A percentile compares a stretch with the other conserved stretches of the same genome.
These are phyloP conservation scores for Eucalyptus cloeziana DNA, from an alignment of 345 rosid genomes.

Conservation along the genomic window DNA sequence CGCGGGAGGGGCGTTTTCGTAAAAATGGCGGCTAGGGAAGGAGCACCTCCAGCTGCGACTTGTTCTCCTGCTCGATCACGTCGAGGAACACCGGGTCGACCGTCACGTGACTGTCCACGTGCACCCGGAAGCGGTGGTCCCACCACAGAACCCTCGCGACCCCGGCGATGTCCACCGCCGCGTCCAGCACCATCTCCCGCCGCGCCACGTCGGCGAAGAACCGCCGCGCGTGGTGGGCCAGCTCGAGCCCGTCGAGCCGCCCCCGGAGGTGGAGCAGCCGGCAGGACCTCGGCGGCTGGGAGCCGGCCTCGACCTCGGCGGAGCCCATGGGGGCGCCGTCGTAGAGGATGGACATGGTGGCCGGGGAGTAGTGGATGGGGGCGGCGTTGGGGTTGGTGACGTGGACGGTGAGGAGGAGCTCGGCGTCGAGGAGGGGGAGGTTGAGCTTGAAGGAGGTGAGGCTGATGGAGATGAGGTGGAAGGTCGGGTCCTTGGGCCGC, in stretches of 20 bases:
- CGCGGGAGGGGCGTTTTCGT: not conserved
- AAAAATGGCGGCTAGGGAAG: not conserved
- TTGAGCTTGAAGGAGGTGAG: constrained; percentile 73
- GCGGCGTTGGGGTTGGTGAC: constrained; percentile 72
- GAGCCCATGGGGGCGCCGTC: constrained; percentile 72
- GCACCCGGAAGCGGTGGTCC: constrained; percentile 70
- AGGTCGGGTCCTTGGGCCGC: constrained; percentile 84
- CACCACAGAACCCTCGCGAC: constrained; percentile 74
- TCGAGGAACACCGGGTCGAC: constrained; percentile 84
- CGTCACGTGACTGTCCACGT: constrained; percentile 70
- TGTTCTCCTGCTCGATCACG: constrained; percentile 68
- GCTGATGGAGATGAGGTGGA: constrained; percentile 64
- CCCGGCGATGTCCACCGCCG: constrained; percentile 57
- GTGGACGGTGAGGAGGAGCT: constrained; percentile 65
- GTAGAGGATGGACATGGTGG: constrained; percentile 82
- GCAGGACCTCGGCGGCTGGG: constrained; percentile 58
- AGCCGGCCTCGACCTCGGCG: constrained; percentile 56
- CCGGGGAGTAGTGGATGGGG: constrained; percentile 55
- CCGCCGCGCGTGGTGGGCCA: constrained; percentile 66
- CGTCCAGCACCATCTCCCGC: constrained; percentile 75
- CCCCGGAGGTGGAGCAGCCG: constrained; percentile 55
- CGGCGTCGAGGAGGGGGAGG: constrained; percentile 65
- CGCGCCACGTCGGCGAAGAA: constrained; percentile 59
- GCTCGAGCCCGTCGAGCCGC: constrained; percentile 63
- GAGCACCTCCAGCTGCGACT: constrained; percentile 40